Conservation (phyloP, 148 eudicot species). For the Simmondsia chinensis region DNA sequence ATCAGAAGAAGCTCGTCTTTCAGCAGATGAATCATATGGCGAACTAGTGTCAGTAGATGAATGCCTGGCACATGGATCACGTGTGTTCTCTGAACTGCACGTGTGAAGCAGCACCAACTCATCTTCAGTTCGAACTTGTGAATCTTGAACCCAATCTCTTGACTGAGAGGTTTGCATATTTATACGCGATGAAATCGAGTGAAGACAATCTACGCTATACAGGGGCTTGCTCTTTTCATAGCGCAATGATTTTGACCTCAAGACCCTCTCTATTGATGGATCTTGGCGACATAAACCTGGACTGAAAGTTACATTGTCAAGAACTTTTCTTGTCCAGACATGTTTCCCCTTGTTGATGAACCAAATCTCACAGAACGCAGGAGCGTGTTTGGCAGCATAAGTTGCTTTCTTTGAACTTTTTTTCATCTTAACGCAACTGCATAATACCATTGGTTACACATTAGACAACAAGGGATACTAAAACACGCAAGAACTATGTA, state of each 20-base stretch:
- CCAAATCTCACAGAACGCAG: conserved; percentile 64
- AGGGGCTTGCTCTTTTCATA: conserved; percentile 16
- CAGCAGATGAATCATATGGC: conserved; percentile 19
- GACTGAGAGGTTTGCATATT: conserved; percentile 8
- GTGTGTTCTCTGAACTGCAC: conserved; percentile 8
- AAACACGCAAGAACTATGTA: too few species aligned
- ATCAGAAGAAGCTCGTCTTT: conserved; percentile 22
- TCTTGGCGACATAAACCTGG: conserved; percentile 8
- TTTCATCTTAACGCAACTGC: conserved; percentile 51
- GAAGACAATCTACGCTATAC: conserved; percentile 11
- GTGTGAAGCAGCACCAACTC: conserved; percentile 13
- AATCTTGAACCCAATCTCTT: conserved; percentile 16
- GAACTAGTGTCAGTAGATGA: conserved; percentile 18
- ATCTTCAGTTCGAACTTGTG: conserved; percentile 13
- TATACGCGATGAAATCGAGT: conserved; percentile 21
- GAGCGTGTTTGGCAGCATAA: conserved; percentile 55
- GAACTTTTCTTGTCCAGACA: conserved; percentile 62
- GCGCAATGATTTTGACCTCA: conserved; percentile 30
- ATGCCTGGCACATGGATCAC: conserved; percentile 5
- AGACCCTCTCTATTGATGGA: conserved; percentile 9
- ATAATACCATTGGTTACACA: conserved; percentile 6
- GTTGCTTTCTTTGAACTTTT: conserved; percentile 40
- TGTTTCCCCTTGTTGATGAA: conserved; percentile 63
- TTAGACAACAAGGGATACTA: neutral
- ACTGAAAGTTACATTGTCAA: conserved; percentile 9